phyloP scores from a whole-genome alignment of 1,139 yeast species.

The Candida sanyaensis region DNA sequence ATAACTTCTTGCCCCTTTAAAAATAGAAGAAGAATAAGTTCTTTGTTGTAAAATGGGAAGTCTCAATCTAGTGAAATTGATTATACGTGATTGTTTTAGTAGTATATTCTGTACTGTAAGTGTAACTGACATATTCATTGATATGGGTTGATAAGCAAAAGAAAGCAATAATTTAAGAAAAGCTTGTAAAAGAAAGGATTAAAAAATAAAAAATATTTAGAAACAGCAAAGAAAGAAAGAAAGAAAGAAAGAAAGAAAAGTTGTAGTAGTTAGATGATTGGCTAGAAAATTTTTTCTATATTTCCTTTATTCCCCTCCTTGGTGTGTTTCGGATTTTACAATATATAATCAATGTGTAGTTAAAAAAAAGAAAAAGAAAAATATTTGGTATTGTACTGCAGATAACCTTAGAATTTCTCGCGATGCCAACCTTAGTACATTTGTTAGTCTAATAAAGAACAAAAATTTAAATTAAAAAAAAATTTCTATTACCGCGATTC shows the following conservation, averaged over 20 bases:
- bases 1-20: conserved; percentile 30
- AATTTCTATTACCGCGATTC: background rate
- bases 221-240: background rate
- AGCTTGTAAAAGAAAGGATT: background rate
- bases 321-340: background rate
- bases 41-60: background rate
- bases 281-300: background rate
- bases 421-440: background rate
- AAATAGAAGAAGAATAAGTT: conserved; percentile 14
- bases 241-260: background rate
- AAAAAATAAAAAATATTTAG: background rate
- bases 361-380: background rate
- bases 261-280: background rate
- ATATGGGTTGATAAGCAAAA: background rate
- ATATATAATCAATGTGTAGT: no score
- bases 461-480: no score
- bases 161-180: background rate
- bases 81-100: background rate
- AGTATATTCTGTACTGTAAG: background rate
- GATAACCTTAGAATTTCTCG: background rate
- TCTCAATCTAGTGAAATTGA: background rate
- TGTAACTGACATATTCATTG: background rate
- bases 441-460: background rate
- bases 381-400: conserved; percentile 3
- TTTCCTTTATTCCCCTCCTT: conserved; percentile 1